Percentiles rank a stretch among this genome's conserved stretches.
These are phyloP conservation scores for Umbelopsis sp. DNA, from an alignment of 192 early-diverging fungal genomes.

Conservation along the genomic window DNA sequence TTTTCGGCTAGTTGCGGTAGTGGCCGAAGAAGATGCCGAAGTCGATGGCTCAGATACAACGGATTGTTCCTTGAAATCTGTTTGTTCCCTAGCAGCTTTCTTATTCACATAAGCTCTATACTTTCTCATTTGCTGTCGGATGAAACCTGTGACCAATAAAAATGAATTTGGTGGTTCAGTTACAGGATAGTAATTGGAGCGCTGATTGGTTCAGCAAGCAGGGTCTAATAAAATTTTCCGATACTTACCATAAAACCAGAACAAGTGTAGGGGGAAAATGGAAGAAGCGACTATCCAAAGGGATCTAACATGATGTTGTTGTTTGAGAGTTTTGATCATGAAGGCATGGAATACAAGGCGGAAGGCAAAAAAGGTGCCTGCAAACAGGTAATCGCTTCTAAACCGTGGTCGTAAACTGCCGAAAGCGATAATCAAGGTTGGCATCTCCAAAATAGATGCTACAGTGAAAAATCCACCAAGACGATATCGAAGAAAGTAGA, in stretches of 20 bases:
- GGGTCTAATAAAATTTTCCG: neutral
- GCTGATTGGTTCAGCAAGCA: conserved; percentile 1
- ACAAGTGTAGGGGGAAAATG: conserved; percentile 50
- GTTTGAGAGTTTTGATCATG: conserved; percentile 42
- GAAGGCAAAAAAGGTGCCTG: conserved; percentile 50
- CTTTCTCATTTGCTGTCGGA: conserved; percentile 3
- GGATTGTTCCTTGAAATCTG: neutral
- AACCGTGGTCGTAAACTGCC: conserved; percentile 47
- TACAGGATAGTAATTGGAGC: neutral
- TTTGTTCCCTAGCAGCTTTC: neutral
- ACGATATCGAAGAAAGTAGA: conserved; percentile 20
- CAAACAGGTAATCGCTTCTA: conserved; percentile 56
- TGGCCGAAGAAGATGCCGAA: neutral
- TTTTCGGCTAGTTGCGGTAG: neutral
- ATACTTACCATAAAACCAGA: conserved; percentile 49
- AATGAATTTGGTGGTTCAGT: neutral
- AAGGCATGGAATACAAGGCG: conserved; percentile 53
- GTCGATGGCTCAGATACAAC: neutral
- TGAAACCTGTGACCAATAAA: neutral
- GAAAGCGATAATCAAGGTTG: conserved; percentile 55
- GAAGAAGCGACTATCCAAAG: conserved; percentile 46
- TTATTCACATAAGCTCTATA: neutral
- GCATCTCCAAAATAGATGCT: conserved; percentile 56
- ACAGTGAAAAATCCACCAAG: conserved; percentile 45
- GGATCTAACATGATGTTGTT: conserved; percentile 32